phyloP scores from a whole-genome alignment of 768 basidiomycete genomes.

The Porphyrellus cyaneotinctus region DNA sequence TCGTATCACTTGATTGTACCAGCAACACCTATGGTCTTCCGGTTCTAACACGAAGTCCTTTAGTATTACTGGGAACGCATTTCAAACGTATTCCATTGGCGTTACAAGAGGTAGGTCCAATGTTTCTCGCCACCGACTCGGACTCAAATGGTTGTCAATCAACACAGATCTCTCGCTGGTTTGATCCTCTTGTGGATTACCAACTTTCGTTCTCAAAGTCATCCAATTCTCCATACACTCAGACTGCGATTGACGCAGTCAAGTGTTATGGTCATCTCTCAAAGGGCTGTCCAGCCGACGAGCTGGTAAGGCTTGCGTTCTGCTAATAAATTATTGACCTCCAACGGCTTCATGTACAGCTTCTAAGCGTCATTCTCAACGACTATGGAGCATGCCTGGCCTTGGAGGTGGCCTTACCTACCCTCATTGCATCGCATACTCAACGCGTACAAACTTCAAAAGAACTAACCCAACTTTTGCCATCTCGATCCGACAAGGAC shows the following conservation, averaged over 20 bases:
- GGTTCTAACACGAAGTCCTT: not conserved
- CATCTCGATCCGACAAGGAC: not conserved
- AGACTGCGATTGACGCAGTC: not conserved
- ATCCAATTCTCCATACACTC: not conserved
- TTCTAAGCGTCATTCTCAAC: not conserved
- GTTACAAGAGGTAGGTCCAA: not conserved
- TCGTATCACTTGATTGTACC: not conserved
- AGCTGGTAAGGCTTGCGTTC: not conserved
- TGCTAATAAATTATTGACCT: not conserved
- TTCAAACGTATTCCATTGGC: not conserved
- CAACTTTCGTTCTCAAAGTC: no score
- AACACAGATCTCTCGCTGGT: not conserved
- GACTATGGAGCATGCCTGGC: not conserved
- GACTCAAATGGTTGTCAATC: not conserved
- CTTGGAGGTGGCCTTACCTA: not conserved
- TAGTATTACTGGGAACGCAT: not conserved
- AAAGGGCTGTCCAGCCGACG: not conserved
- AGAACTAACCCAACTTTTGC: not conserved
- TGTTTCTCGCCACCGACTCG: not conserved
- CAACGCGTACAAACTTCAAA: not conserved
- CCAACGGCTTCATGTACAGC: not conserved
- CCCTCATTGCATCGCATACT: not conserved
- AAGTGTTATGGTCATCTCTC: not conserved
- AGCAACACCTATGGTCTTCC: not conserved
- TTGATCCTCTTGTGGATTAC: slow-evolving; percentile 1